Evolutionary conservation across 768 basidiomycete genomes (phyloP).

Genomic region (Pleurotus tuber-regium): DNA sequence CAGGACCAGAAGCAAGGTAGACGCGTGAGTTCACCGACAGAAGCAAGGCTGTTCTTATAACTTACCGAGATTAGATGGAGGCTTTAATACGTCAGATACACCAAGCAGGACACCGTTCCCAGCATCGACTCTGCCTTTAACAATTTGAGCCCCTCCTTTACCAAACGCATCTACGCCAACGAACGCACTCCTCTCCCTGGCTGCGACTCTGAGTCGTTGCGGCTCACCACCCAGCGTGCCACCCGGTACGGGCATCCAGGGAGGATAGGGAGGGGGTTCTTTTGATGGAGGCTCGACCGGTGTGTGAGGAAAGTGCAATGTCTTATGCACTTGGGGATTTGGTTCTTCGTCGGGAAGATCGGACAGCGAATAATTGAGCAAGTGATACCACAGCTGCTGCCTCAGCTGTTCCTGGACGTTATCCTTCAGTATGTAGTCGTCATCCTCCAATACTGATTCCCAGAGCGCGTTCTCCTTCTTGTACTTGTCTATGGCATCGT

Average conservation of each 20-base stretch:
- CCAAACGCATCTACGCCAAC: slow-evolving; percentile 82
- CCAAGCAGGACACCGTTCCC: slow-evolving; percentile 79
- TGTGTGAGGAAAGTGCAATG: slow-evolving; percentile 70
- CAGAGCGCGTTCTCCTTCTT: slow-evolving; percentile 33
- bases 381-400: slow-evolving; percentile 92
- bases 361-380: slow-evolving; percentile 77
- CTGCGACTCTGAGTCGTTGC: slow-evolving; percentile 71
- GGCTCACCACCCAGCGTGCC: slow-evolving; percentile 80
- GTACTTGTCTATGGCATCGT: slow-evolving; percentile 76
- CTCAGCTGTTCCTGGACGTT: slow-evolving; percentile 83
- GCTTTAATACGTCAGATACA: slow-evolving; percentile 68
- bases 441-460: slow-evolving; percentile 35
- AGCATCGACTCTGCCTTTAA: slow-evolving; percentile 54
- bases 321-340: slow-evolving; percentile 43
- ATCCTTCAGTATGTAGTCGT: slow-evolving; percentile 47
- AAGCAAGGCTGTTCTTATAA: slow-evolving; percentile 8
- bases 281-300: slow-evolving; percentile 58
- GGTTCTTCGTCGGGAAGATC: slow-evolving; percentile 36
- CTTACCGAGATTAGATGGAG: slow-evolving; percentile 75
- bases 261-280: slow-evolving; percentile 71
- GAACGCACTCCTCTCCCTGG: slow-evolving; percentile 44
- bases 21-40: slow-evolving; percentile 10
- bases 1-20: too few species aligned
- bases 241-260: slow-evolving; percentile 83
- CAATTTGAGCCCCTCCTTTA: slow-evolving; percentile 64